Evolutionary conservation across 805 yeast genomes (phyloP), one percentile per base, ranked within the genome.

Genomic region (Kuraishia piskuri): DNA sequence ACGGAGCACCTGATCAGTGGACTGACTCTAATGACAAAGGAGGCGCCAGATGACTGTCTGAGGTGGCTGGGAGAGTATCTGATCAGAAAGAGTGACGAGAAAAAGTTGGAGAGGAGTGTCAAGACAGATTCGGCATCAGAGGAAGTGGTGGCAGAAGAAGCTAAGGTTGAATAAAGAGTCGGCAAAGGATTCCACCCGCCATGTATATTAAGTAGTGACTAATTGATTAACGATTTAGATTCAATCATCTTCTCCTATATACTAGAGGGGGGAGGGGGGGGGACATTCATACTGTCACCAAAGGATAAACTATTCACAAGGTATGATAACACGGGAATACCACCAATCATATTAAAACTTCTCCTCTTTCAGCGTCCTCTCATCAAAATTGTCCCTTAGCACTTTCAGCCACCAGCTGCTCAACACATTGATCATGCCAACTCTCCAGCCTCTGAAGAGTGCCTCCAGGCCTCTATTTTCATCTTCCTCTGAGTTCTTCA

Each of bases 401-500:
- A 86, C 69, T 52, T 79, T 76, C 58, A 87, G 76, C 1, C 96
- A 91, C 86, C 95, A 92, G 51, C 85, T 84, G 10, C 96, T 94
- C 50, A 88, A 67, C 2, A 88, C 79, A 56, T 92, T 89, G 54
- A 90, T 67, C 10, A 88, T 74, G 25, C 96, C 95, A 46, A 90
- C 83, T 65, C 89, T 80, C 98, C 98, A 92, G 40, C 98, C 99
- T 59, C 92, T 79, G 76, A 88, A 91, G 23, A 85, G 66, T 1
- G 75, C 78, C 46, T 77, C 77, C 58, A 75, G 57, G 1, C 83
- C 78, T 50, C 74, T 67, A 37, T 76, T 72, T 45, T 68, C 68
- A 46, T 66, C 61, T n/a, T n/a, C n/a, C n/a, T n/a, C n/a, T n/a
- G n/a, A n/a, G n/a, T 48, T 31, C 9, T 64, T 58, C n/a, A 59